Base-by-base conservation (phyloP, 768 basidiomycete genomes). In the Cystofilobasidium macerans region DNA sequence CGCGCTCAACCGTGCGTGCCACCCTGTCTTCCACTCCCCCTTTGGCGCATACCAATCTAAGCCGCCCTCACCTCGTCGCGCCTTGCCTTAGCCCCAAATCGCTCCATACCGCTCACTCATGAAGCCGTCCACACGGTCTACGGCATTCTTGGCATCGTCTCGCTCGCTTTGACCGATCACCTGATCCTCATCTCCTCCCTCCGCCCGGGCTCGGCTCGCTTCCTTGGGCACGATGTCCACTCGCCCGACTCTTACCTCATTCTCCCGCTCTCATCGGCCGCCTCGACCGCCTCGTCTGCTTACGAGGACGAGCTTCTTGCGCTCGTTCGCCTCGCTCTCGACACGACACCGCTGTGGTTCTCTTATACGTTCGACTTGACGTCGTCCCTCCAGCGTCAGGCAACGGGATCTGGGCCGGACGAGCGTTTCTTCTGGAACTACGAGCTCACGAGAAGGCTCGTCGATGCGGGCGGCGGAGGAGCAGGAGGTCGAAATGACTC, bases 391-490 rank as follows among this genome's bases (percentile, higher is more conserved):
- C 92, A 99, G 80, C 79, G 81, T 42, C 94, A 97, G 74, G n/a
- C n/a, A n/a, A n/a, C 85, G 84, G 81, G 78, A 80, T 40, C 77
- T 79, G 13, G 79, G 56, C 1, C 33, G 43, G 95, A 99, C 70
- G 91, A 95, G 73, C 82, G 93, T 69, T 99, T 99, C 78, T 98
- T 98, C 77, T 99, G 94, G 94, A 99, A 99, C 77, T 88, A 84
- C 83, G 87, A 69, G 57, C 73, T 87, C 66, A 84, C 85, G 68
- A 77, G 80, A 18, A 80, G 82, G 69, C 77, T 90, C 68, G 85
- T 86, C 64, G 83, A 83, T 73, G 73, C 76, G 43, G 59, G 65
- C 16, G 80, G 79, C 12, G n/a, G n/a, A n/a, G n/a, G n/a, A 78
- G 76, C 40, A 30, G 51, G 8, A 54, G 30, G 28, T n/a, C n/a